These are phyloP conservation scores for Solanum hybrid DNA, from an alignment of 305 asterid genomes.

Conservation along the genomic window DNA sequence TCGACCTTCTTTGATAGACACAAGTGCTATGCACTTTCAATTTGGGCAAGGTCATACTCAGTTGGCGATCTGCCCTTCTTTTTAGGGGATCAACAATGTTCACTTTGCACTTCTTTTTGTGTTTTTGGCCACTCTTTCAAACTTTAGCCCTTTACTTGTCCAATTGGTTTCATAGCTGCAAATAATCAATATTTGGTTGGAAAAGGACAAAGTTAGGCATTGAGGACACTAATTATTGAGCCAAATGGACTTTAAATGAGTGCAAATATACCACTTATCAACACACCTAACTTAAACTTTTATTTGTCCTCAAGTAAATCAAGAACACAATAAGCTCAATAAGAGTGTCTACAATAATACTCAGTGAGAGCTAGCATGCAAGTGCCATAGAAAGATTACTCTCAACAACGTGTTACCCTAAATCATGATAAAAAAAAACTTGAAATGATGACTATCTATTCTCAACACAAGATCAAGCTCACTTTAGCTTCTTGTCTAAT, in stretches of 20 bases:
- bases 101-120: not conserved
- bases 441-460: not conserved
- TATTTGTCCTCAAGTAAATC: too few relatives aligned
- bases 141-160: not conserved
- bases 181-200: not conserved
- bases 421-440: too few relatives aligned
- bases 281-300: not conserved
- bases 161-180: not conserved
- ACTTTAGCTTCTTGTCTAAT: not conserved
- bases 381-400: not conserved
- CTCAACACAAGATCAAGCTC: not conserved
- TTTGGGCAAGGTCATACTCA: not conserved
- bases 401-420: not conserved
- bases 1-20: not conserved
- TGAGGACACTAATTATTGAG: not conserved
- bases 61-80: not conserved
- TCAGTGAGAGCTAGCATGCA: not conserved
- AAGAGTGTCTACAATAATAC: too few relatives aligned
- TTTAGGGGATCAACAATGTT: not conserved
- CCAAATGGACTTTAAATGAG: not conserved
- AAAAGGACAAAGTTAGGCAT: not conserved
- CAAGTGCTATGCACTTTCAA: not conserved
- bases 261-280: not conserved
- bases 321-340: too few relatives aligned
- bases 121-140: not conserved